Percentiles rank a stretch among this genome's conserved stretches.
These are phyloP conservation scores for Ceratocystis destructans DNA, from an alignment of 2,329 filamentous ascomycete species.

Conservation along the genomic window DNA sequence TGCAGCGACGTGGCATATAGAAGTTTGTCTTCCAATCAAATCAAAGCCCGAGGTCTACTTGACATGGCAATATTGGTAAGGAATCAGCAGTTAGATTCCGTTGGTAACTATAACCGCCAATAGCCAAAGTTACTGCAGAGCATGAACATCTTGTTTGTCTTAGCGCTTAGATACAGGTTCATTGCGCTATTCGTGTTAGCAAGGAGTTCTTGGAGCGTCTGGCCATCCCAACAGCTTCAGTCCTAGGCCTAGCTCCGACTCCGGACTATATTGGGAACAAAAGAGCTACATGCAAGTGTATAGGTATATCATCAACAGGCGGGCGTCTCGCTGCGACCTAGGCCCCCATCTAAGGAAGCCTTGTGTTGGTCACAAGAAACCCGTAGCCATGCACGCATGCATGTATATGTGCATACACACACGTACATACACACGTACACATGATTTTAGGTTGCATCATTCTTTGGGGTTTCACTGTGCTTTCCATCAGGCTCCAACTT, in stretches of 20 bases:
- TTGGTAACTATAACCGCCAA: neutral
- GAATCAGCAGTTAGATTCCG: neutral
- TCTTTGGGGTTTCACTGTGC: neutral
- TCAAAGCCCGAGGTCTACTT: neutral
- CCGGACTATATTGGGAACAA: neutral
- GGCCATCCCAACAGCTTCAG: neutral
- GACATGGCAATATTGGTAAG: neutral
- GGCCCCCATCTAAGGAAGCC: neutral
- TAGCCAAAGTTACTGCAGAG: neutral
- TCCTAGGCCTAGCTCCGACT: neutral
- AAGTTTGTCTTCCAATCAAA: neutral
- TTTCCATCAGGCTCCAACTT: neutral
- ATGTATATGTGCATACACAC: neutral
- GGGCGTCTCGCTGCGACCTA: neutral
- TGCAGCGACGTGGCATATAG: neutral
- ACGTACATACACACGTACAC: neutral
- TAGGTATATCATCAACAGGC: too few relatives aligned
- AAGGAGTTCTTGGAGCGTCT: too few relatives aligned
- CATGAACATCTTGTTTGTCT: neutral
- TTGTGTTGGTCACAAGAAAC: neutral
- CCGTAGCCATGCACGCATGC: neutral
- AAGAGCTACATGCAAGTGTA: too few relatives aligned
- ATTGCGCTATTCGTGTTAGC: too few relatives aligned
- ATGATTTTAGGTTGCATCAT: slow-evolving; percentile 4
- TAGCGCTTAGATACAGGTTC: neutral